phyloP scores from a whole-genome alignment of 2,329 filamentous ascomycete species.

The Escovopsis sp. region DNA sequence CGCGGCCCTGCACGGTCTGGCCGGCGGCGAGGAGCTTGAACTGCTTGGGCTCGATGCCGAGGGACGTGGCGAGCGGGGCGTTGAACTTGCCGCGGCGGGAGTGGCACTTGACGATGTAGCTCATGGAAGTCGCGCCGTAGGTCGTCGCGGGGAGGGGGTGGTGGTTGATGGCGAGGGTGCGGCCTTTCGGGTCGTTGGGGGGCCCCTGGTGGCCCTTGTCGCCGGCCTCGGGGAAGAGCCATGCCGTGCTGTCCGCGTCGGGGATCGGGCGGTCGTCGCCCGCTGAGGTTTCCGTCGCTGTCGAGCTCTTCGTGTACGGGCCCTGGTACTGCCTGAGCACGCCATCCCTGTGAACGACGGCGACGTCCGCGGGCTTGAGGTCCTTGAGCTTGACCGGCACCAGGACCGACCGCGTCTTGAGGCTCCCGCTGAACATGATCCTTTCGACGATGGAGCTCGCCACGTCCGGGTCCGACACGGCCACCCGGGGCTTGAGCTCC shows the following conservation, averaged over 20 bases:
- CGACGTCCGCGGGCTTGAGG: conserved; percentile 15
- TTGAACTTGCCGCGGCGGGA: conserved; percentile 70
- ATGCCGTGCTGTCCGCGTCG: conserved; percentile 13
- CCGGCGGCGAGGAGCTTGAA: conserved; percentile 49
- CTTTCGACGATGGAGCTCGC: conserved; percentile 18
- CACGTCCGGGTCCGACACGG: conserved; percentile 16
- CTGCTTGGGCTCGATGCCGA: conserved; percentile 45
- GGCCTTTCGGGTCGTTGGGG: conserved; percentile 1
- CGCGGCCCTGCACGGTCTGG: conserved; percentile 42
- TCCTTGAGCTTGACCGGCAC: conserved; percentile 12
- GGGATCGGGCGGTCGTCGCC: conserved; percentile 7
- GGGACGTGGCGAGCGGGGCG: conserved; percentile 41
- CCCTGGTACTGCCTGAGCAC: conserved; percentile 56
- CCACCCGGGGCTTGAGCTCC: conserved; percentile 2
- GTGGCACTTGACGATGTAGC: conserved; percentile 71
- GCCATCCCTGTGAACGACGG: conserved; percentile 48
- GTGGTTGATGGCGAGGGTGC: conserved; percentile 11
- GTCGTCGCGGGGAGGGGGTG: conserved; percentile 47
- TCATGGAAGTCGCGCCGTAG: conserved; percentile 54
- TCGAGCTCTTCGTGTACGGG: conserved; percentile 29
- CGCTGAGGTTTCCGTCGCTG: too few species aligned
- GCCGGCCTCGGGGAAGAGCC: conserved; percentile 11
- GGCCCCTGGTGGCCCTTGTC: conserved; percentile 5
- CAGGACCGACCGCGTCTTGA: conserved; percentile 11
- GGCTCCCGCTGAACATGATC: conserved; percentile 20